phyloP scores from a whole-genome alignment of 169 alveolate species.

The Plasmodium coatneyi region DNA sequence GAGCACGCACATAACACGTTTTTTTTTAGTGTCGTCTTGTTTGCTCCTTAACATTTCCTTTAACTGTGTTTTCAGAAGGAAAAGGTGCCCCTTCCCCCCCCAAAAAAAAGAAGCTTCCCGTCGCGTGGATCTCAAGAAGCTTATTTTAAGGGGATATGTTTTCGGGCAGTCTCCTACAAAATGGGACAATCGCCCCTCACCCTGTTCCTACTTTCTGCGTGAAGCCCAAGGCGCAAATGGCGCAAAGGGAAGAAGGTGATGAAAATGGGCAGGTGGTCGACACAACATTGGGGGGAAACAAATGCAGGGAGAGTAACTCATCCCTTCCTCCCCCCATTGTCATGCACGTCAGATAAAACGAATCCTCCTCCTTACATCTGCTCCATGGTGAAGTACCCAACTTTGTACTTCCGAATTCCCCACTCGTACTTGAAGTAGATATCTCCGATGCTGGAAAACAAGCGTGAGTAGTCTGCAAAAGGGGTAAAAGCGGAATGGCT shows the following conservation, averaged over 20 bases:
- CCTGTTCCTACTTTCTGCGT: not conserved
- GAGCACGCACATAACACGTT: not conserved
- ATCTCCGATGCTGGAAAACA: conserved; percentile 25
- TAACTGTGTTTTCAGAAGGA: not conserved
- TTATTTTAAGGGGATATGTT: no score
- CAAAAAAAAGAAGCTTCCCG: not conserved
- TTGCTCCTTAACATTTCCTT: not conserved
- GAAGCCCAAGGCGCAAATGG: not conserved
- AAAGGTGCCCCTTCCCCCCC: not conserved
- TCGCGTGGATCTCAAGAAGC: not conserved
- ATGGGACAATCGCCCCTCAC: not conserved
- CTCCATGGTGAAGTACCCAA: conserved; percentile 42
- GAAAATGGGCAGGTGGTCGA: not conserved
- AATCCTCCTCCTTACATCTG: not conserved
- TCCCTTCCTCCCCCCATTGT: not conserved
- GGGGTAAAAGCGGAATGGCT: not conserved
- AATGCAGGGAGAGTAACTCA: no score
- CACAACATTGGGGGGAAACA: not conserved
- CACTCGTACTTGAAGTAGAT: conserved; percentile 18
- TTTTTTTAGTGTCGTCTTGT: not conserved
- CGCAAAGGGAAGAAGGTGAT: not conserved
- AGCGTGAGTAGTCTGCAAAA: conserved; percentile 35
- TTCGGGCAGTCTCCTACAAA: not conserved
- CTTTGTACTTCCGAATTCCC: conserved; percentile 7
- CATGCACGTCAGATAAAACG: not conserved